Percentiles rank a stretch among this genome's conserved stretches.
phyloP scores from a whole-genome alignment of 495 filamentous ascomycete genomes.

The Tuber calosporum region DNA sequence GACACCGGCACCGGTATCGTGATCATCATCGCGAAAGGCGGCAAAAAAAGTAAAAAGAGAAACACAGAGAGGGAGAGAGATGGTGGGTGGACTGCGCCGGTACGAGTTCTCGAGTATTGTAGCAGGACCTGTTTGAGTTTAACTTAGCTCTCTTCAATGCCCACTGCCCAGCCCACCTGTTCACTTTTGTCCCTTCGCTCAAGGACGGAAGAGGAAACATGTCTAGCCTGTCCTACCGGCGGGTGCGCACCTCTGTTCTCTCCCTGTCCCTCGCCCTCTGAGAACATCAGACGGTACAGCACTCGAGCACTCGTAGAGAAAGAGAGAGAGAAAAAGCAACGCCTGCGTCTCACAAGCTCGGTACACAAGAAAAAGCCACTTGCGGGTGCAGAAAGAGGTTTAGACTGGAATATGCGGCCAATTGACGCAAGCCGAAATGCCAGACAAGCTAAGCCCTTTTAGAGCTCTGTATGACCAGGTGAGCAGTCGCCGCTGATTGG shows the following conservation, averaged over 20 bases:
- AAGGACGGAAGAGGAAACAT: neutral
- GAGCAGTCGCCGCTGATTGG: neutral
- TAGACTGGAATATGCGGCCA: neutral
- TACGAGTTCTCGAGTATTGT: no score
- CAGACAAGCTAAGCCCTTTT: neutral
- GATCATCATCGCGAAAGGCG: neutral
- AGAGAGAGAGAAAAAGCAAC: neutral
- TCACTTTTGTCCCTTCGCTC: neutral
- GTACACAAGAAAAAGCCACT: neutral
- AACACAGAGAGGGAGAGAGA: neutral
- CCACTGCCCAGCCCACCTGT: neutral
- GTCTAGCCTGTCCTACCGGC: neutral
- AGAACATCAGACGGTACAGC: neutral
- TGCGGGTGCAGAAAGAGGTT: neutral
- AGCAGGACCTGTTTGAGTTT: neutral
- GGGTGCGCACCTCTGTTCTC: neutral
- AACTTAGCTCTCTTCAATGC: neutral
- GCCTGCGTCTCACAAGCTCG: neutral
- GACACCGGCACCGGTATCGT: neutral
- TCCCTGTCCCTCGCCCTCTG: neutral
- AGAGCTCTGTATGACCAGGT: neutral
- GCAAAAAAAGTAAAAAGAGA: slow-evolving; percentile 5
- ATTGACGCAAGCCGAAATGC: slow-evolving; percentile 2
- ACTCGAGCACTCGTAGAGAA: no score
- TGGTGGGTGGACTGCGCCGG: no score